Conservation (phyloP, 2,329 filamentous ascomycete species). For the Sclerotinia borealis region DNA sequence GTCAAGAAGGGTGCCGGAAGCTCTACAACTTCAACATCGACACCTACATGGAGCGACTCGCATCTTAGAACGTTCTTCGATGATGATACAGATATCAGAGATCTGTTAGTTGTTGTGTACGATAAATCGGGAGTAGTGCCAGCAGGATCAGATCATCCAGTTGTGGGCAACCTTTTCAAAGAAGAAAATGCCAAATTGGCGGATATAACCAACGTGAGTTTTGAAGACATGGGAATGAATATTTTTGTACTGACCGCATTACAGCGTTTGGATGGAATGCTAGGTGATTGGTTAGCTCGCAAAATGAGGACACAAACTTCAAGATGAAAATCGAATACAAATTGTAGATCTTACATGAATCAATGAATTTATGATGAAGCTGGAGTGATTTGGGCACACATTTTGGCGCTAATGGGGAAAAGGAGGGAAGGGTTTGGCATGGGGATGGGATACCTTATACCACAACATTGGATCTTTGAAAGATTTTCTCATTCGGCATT, state of each 20-base stretch:
- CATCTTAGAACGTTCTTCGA: constrained; percentile 87
- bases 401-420: constrained; percentile 17
- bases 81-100: constrained; percentile 79
- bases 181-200: constrained; percentile 81
- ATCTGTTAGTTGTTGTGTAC: constrained; percentile 85
- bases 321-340: constrained; percentile 17
- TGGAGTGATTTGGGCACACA: constrained; percentile 15
- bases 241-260: constrained; percentile 18
- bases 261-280: constrained; percentile 77
- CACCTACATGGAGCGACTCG: constrained; percentile 74
- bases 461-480: constrained; percentile 17
- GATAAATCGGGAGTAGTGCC: constrained; percentile 81
- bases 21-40: constrained; percentile 49
- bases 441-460: constrained; percentile 14
- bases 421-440: constrained; percentile 8
- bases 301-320: constrained; percentile 48
- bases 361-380: constrained; percentile 27
- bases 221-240: neutral
- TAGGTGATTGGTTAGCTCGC: constrained; percentile 73
- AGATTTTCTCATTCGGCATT: constrained; percentile 11
- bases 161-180: constrained; percentile 73
- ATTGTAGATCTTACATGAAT: constrained; percentile 27
- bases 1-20: constrained; percentile 37
- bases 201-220: constrained; percentile 71
- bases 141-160: constrained; percentile 76